These are phyloP conservation scores for Agarophyton chilense DNA, from an alignment of 23 red algal genomes.

Conservation along the genomic window DNA sequence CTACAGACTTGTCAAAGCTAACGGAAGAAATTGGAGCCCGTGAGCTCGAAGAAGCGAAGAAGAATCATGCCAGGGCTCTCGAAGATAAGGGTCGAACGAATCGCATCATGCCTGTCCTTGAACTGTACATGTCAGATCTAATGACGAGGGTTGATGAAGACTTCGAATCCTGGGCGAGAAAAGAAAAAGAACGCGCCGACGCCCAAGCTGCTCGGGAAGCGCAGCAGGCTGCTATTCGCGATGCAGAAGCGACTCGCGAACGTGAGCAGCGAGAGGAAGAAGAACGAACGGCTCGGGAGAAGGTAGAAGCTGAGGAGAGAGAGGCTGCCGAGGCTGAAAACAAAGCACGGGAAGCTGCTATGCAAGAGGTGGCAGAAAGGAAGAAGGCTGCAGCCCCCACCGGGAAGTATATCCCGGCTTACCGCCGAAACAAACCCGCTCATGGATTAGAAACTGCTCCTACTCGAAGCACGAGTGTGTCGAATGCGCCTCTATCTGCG, in stretches of 20 bases:
- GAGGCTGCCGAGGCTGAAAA: constrained; percentile 55
- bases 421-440: background rate
- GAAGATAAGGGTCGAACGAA: constrained; percentile 68
- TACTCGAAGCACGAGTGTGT: background rate
- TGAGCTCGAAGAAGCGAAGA: constrained; percentile 65
- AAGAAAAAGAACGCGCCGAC: constrained; percentile 60
- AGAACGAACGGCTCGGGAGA: constrained; percentile 59
- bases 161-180: constrained; percentile 61
- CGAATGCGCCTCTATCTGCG: background rate
- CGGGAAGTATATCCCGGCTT: constrained; percentile 38
- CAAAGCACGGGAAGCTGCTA: constrained; percentile 55
- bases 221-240: constrained; percentile 49
- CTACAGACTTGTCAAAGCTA: constrained; percentile 32
- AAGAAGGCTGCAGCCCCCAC: constrained; percentile 3
- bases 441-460: background rate
- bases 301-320: constrained; percentile 43
- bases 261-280: constrained; percentile 59
- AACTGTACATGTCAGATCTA: constrained; percentile 39
- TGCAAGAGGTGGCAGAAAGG: constrained; percentile 34
- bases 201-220: constrained; percentile 74
- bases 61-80: constrained; percentile 62
- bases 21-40: constrained; percentile 37
- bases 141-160: constrained; percentile 65
- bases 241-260: constrained; percentile 32
- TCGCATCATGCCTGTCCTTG: constrained; percentile 49